Conservation (phyloP, 2,329 filamentous ascomycete species). For the Neopestalotiopsis rosae region DNA sequence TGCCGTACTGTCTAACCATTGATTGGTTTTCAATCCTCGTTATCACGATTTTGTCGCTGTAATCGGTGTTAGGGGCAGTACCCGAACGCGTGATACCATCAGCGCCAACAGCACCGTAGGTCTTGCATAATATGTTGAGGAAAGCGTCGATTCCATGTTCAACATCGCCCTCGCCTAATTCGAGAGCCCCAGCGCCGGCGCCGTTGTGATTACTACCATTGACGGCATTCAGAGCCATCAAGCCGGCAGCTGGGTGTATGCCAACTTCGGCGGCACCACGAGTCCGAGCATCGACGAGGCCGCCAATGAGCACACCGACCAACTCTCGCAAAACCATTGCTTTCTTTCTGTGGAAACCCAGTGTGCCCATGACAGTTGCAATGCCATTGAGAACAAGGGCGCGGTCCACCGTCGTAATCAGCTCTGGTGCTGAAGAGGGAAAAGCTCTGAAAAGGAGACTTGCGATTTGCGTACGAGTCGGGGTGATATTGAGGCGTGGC, state of each 20-base stretch:
- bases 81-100: conserved; percentile 39
- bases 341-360: conserved; percentile 88
- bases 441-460: conserved; percentile 72
- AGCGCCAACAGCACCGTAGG: conserved; percentile 67
- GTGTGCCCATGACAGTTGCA: conserved; percentile 78
- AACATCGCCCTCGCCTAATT: conserved; percentile 68
- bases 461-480: conserved; percentile 67
- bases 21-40: conserved; percentile 65
- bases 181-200: conserved; percentile 59
- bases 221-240: conserved; percentile 71
- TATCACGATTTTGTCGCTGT: conserved; percentile 59
- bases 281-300: conserved; percentile 88
- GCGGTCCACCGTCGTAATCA: conserved; percentile 75
- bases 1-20: conserved; percentile 72
- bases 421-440: conserved; percentile 68
- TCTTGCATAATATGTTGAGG: conserved; percentile 64
- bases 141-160: conserved; percentile 71
- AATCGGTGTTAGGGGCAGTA: conserved; percentile 37
- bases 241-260: conserved; percentile 88
- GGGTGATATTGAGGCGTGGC: conserved; percentile 61
- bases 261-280: conserved; percentile 94
- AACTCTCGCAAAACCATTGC: conserved; percentile 88
- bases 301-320: conserved; percentile 80
- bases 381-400: conserved; percentile 85
- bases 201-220: conserved; percentile 55